Percentiles rank a stretch among this genome's conserved stretches.
These are phyloP conservation scores for Stemphylium beticola DNA, from an alignment of 2,329 filamentous ascomycete species.

Conservation along the genomic window DNA sequence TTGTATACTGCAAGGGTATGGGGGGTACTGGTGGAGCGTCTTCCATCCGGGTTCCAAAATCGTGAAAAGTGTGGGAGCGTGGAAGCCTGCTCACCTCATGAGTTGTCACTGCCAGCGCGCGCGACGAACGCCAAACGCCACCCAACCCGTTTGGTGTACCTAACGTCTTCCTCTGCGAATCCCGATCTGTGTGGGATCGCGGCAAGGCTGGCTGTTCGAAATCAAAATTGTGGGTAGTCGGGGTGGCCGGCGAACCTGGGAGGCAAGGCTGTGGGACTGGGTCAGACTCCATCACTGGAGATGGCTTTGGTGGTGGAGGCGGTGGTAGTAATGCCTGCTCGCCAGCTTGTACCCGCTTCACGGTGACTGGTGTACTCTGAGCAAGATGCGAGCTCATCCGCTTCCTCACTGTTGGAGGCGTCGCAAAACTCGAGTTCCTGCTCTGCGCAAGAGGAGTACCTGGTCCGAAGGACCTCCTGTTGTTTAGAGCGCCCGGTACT, in stretches of 20 bases:
- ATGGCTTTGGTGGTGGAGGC: background rate
- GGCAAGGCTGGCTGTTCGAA: slow-evolving; percentile 12
- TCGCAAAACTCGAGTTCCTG: slow-evolving; percentile 24
- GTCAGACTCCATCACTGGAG: background rate
- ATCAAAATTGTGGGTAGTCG: background rate
- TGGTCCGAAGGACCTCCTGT: slow-evolving; percentile 26
- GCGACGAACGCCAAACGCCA: slow-evolving; percentile 30
- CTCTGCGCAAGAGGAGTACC: slow-evolving; percentile 14
- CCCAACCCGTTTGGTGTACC: slow-evolving; percentile 28
- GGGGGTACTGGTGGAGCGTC: slow-evolving; percentile 31
- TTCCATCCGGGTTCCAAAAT: slow-evolving; percentile 23
- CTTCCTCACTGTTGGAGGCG: slow-evolving; percentile 24
- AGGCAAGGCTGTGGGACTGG: slow-evolving; percentile 20
- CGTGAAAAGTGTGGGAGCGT: slow-evolving; percentile 38
- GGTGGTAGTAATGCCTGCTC: slow-evolving; percentile 8
- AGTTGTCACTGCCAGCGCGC: slow-evolving; percentile 24
- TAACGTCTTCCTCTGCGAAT: slow-evolving; percentile 27
- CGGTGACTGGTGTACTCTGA: slow-evolving; percentile 30
- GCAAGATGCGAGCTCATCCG: slow-evolving; percentile 21
- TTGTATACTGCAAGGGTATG: slow-evolving; percentile 31
- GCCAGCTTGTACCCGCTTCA: slow-evolving; percentile 18
- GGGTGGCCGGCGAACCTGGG: slow-evolving; percentile 23
- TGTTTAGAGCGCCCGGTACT: slow-evolving; percentile 14
- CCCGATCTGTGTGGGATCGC: slow-evolving; percentile 22
- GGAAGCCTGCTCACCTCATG: slow-evolving; percentile 45